These are phyloP conservation scores for Entelexis paramagnoliae DNA, from an alignment of 1,139 yeast species.

Conservation along the genomic window DNA sequence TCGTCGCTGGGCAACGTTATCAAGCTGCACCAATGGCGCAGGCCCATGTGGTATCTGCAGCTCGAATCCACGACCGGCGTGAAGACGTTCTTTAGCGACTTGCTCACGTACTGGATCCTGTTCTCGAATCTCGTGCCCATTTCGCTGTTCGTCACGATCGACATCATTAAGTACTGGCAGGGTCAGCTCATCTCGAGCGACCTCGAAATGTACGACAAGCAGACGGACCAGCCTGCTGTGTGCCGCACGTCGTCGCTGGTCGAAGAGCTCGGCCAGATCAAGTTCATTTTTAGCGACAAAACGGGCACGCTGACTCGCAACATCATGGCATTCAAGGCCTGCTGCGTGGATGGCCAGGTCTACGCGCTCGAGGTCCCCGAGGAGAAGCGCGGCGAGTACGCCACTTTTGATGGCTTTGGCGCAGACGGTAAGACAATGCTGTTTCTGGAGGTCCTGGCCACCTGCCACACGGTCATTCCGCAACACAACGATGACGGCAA, in stretches of 20 bases:
- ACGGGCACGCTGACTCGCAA: slow-evolving; percentile 96
- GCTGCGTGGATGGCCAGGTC: slow-evolving; percentile 86
- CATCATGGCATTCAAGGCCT: slow-evolving; percentile 92
- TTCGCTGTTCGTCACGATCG: slow-evolving; percentile 89
- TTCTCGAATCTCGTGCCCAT: slow-evolving; percentile 94
- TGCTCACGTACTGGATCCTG: slow-evolving; percentile 89
- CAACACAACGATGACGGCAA: slow-evolving; percentile 44
- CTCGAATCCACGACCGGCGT: slow-evolving; percentile 61
- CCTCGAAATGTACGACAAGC: slow-evolving; percentile 80
- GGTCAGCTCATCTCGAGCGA: slow-evolving; percentile 91
- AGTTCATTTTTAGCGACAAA: slow-evolving; percentile 89
- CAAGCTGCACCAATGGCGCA: slow-evolving; percentile 47
- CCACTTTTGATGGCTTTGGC: slow-evolving; percentile 7
- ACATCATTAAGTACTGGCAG: slow-evolving; percentile 87
- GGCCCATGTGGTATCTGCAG: slow-evolving; percentile 51
- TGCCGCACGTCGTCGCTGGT: slow-evolving; percentile 92
- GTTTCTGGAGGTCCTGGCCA: slow-evolving; percentile 72
- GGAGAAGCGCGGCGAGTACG: slow-evolving; percentile 46
- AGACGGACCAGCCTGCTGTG: slow-evolving; percentile 85
- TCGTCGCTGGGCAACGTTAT: slow-evolving; percentile 85
- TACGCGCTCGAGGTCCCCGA: slow-evolving; percentile 87
- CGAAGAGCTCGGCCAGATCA: slow-evolving; percentile 88
- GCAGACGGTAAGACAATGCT: slow-evolving; percentile 31
- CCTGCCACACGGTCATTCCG: slow-evolving; percentile 97
- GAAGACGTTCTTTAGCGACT: slow-evolving; percentile 67